Base-by-base conservation (phyloP, 139 green algal genomes). In the Chlorella sp. region DNA sequence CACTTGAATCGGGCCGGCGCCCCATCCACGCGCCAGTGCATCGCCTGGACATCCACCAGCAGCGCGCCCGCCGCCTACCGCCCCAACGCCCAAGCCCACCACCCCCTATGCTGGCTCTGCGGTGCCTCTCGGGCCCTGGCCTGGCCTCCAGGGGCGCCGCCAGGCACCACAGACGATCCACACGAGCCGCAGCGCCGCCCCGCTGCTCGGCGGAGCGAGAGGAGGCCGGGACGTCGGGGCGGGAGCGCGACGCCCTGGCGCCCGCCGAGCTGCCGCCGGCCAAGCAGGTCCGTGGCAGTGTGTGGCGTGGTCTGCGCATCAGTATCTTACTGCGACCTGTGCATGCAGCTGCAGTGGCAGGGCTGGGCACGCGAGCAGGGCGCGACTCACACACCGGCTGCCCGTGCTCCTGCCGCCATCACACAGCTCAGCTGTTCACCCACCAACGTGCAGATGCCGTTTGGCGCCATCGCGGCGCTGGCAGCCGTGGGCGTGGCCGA, bases 401-500 rank as follows among this genome's bases (percentile, higher is more conserved):
- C 6, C 34, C n/a, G n/a, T 32, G 34, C 34, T 48, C 19, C 68
- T 65, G 56, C 13, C 56, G n/a, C 9, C 56, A 65, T 20, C 9
- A 20, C 67, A 73, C 67, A 22, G n/a, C 20, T 11, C 46, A 8
- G 44, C 69, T 30, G 69, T 17, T 4, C 38, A 24, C 19, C 73
- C n/a, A n/a, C 36, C 36, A 0, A 4, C 51, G 1, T 40, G 58
- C 82, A 86, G 82, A 54, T 82, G 60, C 82, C 82, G 5, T 86
- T 62, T 22, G 54, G 82, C 8, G 36, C 87, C 11, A 89, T 96
- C 28, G 77, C 80, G 22, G 86, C 78, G 0, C 82, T 97, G 20
- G 87, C 92, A 7, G 58, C 76, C 0, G 84, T 85, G 7, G 96
- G 96, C 11, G 48, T 86, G 0, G 41, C 92, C 22, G 95, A 98